Evolutionary conservation across 371 early-diverging fungal genomes (phyloP).

Genomic region (Apophysomyces variabilis): DNA sequence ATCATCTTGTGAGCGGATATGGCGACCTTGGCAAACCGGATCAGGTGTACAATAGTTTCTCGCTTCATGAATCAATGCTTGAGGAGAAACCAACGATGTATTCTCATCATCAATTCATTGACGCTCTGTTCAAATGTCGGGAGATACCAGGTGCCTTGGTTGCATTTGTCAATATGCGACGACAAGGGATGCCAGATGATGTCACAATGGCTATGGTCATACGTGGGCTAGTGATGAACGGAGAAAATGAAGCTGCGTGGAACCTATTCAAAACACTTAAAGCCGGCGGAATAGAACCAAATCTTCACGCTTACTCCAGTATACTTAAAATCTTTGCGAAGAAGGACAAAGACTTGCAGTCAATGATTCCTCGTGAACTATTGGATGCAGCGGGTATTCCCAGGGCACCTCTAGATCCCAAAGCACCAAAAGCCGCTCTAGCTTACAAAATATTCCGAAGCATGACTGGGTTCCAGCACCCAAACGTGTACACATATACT

Average conservation of each 20-base stretch:
- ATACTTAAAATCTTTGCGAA: slow-evolving; percentile 36
- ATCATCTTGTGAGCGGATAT: slow-evolving; percentile 39
- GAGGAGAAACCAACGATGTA: slow-evolving; percentile 2
- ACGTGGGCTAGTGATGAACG: slow-evolving; percentile 42
- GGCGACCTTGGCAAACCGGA: slow-evolving; percentile 25
- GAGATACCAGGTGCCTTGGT: slow-evolving; percentile 45
- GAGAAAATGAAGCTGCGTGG: slow-evolving; percentile 44
- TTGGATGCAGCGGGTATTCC: slow-evolving; percentile 27
- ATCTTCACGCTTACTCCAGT: slow-evolving; percentile 39
- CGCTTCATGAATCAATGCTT: slow-evolving; percentile 15
- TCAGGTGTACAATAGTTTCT: slow-evolving; percentile 26
- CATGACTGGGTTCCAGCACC: slow-evolving; percentile 44
- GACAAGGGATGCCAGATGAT: slow-evolving; percentile 38
- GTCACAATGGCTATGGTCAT: slow-evolving; percentile 50
- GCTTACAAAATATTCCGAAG: slow-evolving; percentile 39
- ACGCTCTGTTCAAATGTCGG: slow-evolving; percentile 49
- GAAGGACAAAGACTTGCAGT: neutral
- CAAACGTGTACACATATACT: slow-evolving; percentile 52
- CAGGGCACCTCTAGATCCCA: slow-evolving; percentile 14
- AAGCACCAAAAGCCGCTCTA: slow-evolving; percentile 27
- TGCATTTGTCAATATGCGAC: slow-evolving; percentile 40
- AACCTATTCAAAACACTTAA: slow-evolving; percentile 38
- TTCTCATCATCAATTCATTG: slow-evolving; percentile 32
- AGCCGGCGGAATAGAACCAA: slow-evolving; percentile 33
- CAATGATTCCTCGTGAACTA: slow-evolving; percentile 18